Evolutionary conservation across 208 protist species (phyloP).

Genomic region (Leishmania tropica): DNA sequence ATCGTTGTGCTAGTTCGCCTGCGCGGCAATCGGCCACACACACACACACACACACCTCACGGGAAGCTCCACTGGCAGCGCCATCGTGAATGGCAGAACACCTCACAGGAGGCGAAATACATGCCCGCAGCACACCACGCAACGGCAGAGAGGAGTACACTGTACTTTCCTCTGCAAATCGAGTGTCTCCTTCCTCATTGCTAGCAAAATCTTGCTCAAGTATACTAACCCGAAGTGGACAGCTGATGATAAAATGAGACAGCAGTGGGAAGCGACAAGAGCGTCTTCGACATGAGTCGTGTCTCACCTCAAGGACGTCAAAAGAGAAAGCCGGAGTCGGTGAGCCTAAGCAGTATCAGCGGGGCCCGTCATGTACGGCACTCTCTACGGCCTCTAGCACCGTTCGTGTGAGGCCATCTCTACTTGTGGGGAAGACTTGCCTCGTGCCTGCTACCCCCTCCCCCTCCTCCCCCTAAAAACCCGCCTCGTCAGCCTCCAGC

Average conservation of each 20-base stretch:
- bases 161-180: background rate
- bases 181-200: background rate
- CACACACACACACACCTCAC: background rate
- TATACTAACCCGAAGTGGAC: constrained; percentile 42
- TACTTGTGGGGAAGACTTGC: background rate
- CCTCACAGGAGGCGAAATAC: background rate
- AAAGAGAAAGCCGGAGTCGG: background rate
- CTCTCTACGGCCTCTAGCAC: background rate
- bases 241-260: constrained; percentile 4
- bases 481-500: background rate
- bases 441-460: background rate
- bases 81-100: background rate
- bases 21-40: background rate
- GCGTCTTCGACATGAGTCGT: background rate
- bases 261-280: constrained; percentile 45
- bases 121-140: background rate
- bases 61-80: background rate
- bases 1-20: background rate
- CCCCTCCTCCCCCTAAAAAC: background rate
- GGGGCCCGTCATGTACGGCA: background rate
- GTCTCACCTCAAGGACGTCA: background rate
- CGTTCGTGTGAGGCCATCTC: background rate
- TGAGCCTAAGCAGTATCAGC: background rate
- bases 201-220: constrained; percentile 13
- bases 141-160: background rate